Conservation (phyloP, 495 filamentous ascomycete species). For the Lindgomyces ingoldianus region DNA sequence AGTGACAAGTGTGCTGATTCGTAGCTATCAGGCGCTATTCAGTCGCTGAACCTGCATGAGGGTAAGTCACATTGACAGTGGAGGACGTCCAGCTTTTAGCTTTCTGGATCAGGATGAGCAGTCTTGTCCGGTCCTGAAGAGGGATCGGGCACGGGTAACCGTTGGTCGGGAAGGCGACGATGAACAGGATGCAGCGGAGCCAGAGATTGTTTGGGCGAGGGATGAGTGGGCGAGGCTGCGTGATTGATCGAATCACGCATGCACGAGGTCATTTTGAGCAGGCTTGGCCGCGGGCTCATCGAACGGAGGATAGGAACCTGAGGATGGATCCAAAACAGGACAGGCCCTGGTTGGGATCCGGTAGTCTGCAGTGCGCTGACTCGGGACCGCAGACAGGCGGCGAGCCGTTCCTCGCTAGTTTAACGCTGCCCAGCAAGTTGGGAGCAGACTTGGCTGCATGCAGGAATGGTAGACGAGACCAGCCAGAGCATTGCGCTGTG, state of each 20-base stretch:
- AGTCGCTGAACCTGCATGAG: no score
- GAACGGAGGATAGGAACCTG: no score
- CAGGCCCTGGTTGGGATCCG: not conserved
- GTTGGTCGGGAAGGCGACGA: constrained; percentile 8
- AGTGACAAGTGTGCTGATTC: not conserved
- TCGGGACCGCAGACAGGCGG: constrained; percentile 18
- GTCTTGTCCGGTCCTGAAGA: constrained; percentile 13
- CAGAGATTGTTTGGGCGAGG: not conserved
- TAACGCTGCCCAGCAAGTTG: constrained; percentile 15
- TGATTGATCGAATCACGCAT: constrained; percentile 21
- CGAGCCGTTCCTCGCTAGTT: constrained; percentile 28
- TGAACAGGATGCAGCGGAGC: constrained; percentile 3
- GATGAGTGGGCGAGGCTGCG: constrained; percentile 21
- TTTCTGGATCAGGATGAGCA: not conserved
- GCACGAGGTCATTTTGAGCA: constrained; percentile 22
- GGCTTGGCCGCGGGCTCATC: no score
- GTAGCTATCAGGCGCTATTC: no score
- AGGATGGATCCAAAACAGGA: constrained; percentile 4
- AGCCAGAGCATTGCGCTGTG: no score
- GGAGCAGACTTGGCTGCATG: constrained; percentile 16
- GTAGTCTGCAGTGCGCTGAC: constrained; percentile 27
- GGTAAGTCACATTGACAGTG: not conserved
- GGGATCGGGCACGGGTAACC: constrained; percentile 1
- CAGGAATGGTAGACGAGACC: constrained; percentile 24
- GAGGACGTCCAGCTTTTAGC: not conserved